Percentiles rank a stretch among this genome's conserved stretches.
phyloP scores from a whole-genome alignment of 805 yeast species.

The Nakazawaea sp. region DNA sequence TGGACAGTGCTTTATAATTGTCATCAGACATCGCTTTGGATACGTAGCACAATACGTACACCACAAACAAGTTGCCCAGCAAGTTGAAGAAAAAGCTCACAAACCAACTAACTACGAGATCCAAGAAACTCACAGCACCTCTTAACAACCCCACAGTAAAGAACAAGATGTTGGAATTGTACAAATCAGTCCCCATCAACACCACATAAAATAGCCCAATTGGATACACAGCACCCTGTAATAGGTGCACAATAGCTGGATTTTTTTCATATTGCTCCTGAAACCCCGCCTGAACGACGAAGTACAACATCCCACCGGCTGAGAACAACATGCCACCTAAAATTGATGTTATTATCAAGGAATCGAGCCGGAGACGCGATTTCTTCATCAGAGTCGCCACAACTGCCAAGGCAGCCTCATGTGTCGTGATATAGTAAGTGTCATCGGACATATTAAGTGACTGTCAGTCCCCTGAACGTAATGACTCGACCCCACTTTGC shows the following conservation, averaged over 20 bases:
- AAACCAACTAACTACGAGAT: conserved; percentile 56
- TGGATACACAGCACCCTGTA: conserved; percentile 61
- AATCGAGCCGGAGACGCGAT: conserved; percentile 55
- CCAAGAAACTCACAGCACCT: conserved; percentile 63
- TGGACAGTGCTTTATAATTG: conserved; percentile 39
- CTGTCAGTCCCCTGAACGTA: neutral
- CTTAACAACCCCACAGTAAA: conserved; percentile 63
- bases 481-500: no score
- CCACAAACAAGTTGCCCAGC: conserved; percentile 57
- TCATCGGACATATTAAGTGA: conserved; percentile 30
- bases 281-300: conserved; percentile 46
- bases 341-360: conserved; percentile 55
- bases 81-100: conserved; percentile 64
- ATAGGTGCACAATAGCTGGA: conserved; percentile 45
- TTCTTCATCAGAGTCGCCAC: conserved; percentile 86
- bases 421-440: conserved; percentile 59
- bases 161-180: conserved; percentile 67
- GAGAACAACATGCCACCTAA: conserved; percentile 67
- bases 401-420: conserved; percentile 77
- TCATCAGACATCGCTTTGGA: conserved; percentile 41
- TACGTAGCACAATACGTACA: conserved; percentile 54
- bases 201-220: conserved; percentile 73
- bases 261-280: conserved; percentile 32
- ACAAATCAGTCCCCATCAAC: conserved; percentile 67
- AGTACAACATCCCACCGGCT: conserved; percentile 66